phyloP scores from a whole-genome alignment of 352 stramenopile genomes.

The Phytophthora vignae region DNA sequence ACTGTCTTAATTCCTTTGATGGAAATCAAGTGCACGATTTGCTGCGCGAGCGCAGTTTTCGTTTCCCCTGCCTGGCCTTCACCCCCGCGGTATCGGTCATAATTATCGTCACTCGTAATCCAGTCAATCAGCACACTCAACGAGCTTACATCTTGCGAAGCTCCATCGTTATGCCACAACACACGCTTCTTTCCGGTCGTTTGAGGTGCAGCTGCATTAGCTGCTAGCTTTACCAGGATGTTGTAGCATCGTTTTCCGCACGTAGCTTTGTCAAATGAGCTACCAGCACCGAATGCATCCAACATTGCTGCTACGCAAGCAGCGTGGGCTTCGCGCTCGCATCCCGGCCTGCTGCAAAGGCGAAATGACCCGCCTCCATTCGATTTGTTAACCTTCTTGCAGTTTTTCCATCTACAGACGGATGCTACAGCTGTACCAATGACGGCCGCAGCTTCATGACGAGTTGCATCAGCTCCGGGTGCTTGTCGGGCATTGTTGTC shows the following conservation, averaged over 20 bases:
- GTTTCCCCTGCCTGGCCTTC: constrained; percentile 5
- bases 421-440: too few relatives aligned
- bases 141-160: constrained; percentile 9
- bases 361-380: not conserved
- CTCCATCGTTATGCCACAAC: constrained; percentile 16
- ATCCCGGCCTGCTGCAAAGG: not conserved
- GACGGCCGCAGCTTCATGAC: too few relatives aligned
- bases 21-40: not conserved
- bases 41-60: not conserved
- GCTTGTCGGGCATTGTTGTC: too few relatives aligned
- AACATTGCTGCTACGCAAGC: constrained; percentile 8
- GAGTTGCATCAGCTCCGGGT: too few relatives aligned
- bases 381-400: not conserved
- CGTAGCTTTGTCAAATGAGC: constrained; percentile 2
- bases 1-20: not conserved
- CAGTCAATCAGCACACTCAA: constrained; percentile 17
- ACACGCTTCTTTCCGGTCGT: constrained; percentile 8
- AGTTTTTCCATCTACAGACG: not conserved
- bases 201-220: not conserved
- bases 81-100: constrained; percentile 12
- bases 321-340: not conserved
- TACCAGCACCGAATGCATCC: not conserved
- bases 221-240: not conserved
- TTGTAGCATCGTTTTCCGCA: constrained; percentile 23
- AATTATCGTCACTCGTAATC: constrained; percentile 13